Evolutionary conservation across 1,284 basidiomycete genomes (phyloP), one percentile per base, ranked within the genome.

Genomic region (Meira miltonrushii): DNA sequence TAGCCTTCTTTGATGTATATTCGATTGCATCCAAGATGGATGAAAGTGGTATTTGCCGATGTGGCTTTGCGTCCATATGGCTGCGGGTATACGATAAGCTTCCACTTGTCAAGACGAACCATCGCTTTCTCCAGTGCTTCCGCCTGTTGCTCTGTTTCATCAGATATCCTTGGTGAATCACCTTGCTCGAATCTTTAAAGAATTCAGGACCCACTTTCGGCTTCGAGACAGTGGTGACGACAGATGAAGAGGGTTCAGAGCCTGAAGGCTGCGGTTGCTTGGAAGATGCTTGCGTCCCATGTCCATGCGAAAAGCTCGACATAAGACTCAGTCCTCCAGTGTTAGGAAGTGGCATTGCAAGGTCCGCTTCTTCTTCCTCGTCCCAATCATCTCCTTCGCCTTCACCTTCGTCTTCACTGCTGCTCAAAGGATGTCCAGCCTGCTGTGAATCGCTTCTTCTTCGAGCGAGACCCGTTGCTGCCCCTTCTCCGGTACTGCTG

Each of bases 81-180:
- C 74, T 79, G 1, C 76, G 61, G 6, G 78, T 68, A 55, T 81
- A 81, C 38, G 75, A 67, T 39, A 81, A 61, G 25, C 71, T 65
- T 15, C 72, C 66, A 12, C 73, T 65, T 13, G 75, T 79, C 10
- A 81, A 67, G 8, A 79, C 74, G 40, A 81, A 81, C 79, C 79
- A 81, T 11, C 80, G 82, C 80, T 99, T 98, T 60, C 92, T 84
- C 95, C 95, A 99, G 61, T 87, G 89, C 71, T 90, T 88, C 69
- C 93, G 85, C 67, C 94, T 90, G 53, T 87, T 87, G 46, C 92
- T 92, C 78, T 92, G 92, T 78, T 98, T 98, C 89, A 95, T 94
- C 62, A 98, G 82, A 78, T 98, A 99, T 1, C 92, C 92, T 33
- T 87, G 74, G 4, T 71, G 69, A 55, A 77, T 72, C 55, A 77